Conservation (phyloP, 176 grass and related monocot genomes). For the Cenchrus americanus region DNA sequence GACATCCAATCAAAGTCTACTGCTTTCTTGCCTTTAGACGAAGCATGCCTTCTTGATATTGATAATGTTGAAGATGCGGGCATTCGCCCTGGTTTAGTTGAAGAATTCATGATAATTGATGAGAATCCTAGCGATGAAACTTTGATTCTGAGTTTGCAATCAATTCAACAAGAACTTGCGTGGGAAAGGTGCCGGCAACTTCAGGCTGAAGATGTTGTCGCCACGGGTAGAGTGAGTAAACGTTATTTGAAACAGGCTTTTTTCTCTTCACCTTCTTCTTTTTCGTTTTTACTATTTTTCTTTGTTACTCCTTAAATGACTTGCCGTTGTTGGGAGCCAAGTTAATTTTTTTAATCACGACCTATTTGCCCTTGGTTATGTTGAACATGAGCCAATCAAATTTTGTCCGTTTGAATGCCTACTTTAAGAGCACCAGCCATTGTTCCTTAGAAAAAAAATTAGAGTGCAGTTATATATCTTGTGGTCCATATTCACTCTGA, state of each 20-base stretch:
- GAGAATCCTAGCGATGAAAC: conserved; percentile 70
- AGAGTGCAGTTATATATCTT: background rate
- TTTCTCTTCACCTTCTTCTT: background rate
- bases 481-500: conserved; percentile 2
- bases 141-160: conserved; percentile 82
- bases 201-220: conserved; percentile 81
- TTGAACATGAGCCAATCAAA: conserved; percentile 8
- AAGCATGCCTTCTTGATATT: conserved; percentile 78
- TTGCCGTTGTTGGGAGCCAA: background rate
- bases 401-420: background rate
- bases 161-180: conserved; percentile 82
- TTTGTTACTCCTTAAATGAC: background rate
- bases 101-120: conserved; percentile 87
- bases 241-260: background rate
- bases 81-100: conserved; percentile 74
- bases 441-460: conserved; percentile 31
- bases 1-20: conserved; percentile 82
- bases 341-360: conserved; percentile 18
- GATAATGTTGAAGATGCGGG: conserved; percentile 77
- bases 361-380: background rate
- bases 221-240: conserved; percentile 83
- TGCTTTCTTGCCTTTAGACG: conserved; percentile 79
- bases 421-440: background rate
- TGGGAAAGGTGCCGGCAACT: conserved; percentile 96
- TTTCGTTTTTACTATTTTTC: background rate